Evolutionary conservation across 2,329 filamentous ascomycete genomes (phyloP).

Genomic region (Bipolaris cookei): DNA sequence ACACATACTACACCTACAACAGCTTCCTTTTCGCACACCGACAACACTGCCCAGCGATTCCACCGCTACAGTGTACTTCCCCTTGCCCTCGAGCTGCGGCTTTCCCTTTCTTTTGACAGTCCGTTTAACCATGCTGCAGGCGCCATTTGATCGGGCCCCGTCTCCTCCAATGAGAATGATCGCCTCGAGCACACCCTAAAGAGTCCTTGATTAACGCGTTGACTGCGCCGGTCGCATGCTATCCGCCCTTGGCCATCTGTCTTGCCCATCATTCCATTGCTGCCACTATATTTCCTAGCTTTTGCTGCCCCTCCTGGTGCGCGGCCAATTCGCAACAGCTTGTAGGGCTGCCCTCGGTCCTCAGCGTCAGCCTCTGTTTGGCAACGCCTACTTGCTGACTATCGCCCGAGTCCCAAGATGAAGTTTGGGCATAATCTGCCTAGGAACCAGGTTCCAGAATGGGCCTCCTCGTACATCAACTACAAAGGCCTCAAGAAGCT

Average conservation of each 20-base stretch:
- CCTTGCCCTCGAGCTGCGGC: slow-evolving; percentile 36
- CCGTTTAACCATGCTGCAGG: slow-evolving; percentile 46
- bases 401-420: slow-evolving; percentile 37
- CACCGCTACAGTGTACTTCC: slow-evolving; percentile 39
- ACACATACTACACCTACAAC: too few relatives aligned
- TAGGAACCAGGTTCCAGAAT: slow-evolving; percentile 85
- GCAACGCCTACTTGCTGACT: neutral
- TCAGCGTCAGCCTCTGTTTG: slow-evolving; percentile 1
- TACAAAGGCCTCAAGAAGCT: slow-evolving; percentile 95
- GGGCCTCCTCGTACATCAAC: slow-evolving; percentile 83
- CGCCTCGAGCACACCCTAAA: slow-evolving; percentile 32
- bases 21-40: slow-evolving; percentile 6
- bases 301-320: slow-evolving; percentile 20
- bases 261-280: slow-evolving; percentile 15
- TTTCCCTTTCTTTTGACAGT: slow-evolving; percentile 36
- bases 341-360: neutral
- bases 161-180: slow-evolving; percentile 44
- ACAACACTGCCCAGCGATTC: slow-evolving; percentile 31
- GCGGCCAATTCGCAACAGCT: slow-evolving; percentile 1
- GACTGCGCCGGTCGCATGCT: slow-evolving; percentile 27
- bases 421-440: slow-evolving; percentile 66
- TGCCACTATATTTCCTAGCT: slow-evolving; percentile 19
- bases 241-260: slow-evolving; percentile 13
- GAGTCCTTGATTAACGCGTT: slow-evolving; percentile 28
- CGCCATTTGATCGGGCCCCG: slow-evolving; percentile 28